These are phyloP conservation scores for Gynostemma pentaphyllum DNA, from an alignment of 306 rosid genomes.

Conservation along the genomic window DNA sequence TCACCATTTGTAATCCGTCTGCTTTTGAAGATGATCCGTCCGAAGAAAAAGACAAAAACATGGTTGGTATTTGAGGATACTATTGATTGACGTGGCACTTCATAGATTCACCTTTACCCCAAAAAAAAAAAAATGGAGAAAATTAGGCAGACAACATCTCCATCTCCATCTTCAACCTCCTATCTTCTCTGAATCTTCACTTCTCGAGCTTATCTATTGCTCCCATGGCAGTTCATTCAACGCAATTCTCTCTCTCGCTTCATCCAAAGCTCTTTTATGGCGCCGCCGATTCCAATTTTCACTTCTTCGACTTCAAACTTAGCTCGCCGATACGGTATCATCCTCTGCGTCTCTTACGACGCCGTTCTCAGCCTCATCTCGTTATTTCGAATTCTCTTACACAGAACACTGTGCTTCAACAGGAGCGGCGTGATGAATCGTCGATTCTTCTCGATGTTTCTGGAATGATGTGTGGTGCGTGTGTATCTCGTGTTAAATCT, in stretches of 20 bases:
- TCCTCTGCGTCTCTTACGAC: slow-evolving; percentile 8
- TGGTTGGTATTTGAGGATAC: no score
- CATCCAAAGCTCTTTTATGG: slow-evolving; percentile 25
- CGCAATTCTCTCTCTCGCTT: slow-evolving; percentile 25
- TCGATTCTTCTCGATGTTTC: slow-evolving; percentile 67
- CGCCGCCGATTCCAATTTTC: slow-evolving; percentile 15
- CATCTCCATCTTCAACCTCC: no score
- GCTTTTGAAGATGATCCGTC: no score
- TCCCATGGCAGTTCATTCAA: slow-evolving; percentile 35
- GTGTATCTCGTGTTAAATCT: slow-evolving; percentile 82
- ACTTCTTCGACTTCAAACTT: slow-evolving; percentile 17
- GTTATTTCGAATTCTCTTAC: slow-evolving; percentile 32
- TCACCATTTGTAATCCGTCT: no score
- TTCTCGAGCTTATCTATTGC: not conserved
- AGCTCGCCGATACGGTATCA: slow-evolving; percentile 19
- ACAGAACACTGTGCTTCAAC: slow-evolving; percentile 8
- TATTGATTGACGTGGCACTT: no score
- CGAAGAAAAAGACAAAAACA: no score
- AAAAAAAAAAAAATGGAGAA: no score
- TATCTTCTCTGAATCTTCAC: not conserved
- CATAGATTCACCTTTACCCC: no score
- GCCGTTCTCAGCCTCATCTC: slow-evolving; percentile 18
- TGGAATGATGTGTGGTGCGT: slow-evolving; percentile 96
- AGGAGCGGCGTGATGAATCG: slow-evolving; percentile 26
- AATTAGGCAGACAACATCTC: no score